phyloP scores from a whole-genome alignment of 2,329 filamentous ascomycete genomes.

The Aspergillus transmontanensis region DNA sequence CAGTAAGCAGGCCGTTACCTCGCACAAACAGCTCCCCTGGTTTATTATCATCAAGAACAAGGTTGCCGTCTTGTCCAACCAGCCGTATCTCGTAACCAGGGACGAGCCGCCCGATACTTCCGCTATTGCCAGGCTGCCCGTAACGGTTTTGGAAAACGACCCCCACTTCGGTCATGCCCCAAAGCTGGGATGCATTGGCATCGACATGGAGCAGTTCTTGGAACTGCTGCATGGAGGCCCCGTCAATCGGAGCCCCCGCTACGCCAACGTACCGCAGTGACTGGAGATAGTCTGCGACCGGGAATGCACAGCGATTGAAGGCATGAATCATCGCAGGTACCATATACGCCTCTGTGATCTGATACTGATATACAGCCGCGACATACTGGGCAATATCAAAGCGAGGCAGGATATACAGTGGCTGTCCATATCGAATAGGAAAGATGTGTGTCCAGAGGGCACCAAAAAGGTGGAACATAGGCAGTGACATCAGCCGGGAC shows the following conservation, averaged over 20 bases:
- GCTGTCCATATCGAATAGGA: slow-evolving; percentile 49
- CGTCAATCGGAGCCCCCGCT: slow-evolving; percentile 54
- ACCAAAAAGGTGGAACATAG: slow-evolving; percentile 58
- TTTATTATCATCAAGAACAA: slow-evolving; percentile 30
- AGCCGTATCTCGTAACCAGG: slow-evolving; percentile 45
- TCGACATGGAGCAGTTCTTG: slow-evolving; percentile 43
- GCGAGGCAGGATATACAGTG: slow-evolving; percentile 51
- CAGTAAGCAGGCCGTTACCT: slow-evolving; percentile 37
- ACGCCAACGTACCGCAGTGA: slow-evolving; percentile 49
- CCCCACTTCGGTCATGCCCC: slow-evolving; percentile 60
- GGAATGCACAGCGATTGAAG: slow-evolving; percentile 33
- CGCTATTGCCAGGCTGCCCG: slow-evolving; percentile 44
- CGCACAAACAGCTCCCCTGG: slow-evolving; percentile 48
- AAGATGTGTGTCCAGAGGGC: slow-evolving; percentile 50
- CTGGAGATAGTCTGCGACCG: slow-evolving; percentile 34
- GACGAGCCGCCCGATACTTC: slow-evolving; percentile 51
- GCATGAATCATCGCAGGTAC: slow-evolving; percentile 50
- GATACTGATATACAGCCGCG: slow-evolving; percentile 41
- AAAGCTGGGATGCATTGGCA: slow-evolving; percentile 52
- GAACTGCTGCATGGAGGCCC: slow-evolving; percentile 43
- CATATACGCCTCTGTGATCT: slow-evolving; percentile 53
- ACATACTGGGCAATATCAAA: slow-evolving; percentile 48
- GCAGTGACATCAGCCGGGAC: slow-evolving; percentile 51
- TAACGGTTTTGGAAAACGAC: slow-evolving; percentile 45
- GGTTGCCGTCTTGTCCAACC: slow-evolving; percentile 35